Evolutionary conservation across 495 filamentous ascomycete genomes (phyloP).

Genomic region (Neurospora sp.): DNA sequence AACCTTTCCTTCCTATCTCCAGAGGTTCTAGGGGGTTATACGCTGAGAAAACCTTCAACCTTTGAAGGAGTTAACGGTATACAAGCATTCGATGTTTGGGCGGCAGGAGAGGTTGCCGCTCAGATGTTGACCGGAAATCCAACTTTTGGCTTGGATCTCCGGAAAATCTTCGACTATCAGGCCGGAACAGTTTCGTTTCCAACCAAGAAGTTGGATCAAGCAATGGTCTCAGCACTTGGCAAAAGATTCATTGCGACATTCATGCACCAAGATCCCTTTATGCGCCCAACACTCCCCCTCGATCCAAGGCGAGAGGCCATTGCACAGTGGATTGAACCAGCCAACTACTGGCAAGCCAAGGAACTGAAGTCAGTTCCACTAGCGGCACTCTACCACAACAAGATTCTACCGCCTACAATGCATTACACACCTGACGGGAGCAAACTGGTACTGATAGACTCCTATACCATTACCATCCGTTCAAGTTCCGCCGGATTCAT

Average conservation of each 20-base stretch:
- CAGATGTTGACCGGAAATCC: background rate
- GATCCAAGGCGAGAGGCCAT: background rate
- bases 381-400: background rate
- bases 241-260: background rate
- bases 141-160: background rate
- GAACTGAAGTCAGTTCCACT: background rate
- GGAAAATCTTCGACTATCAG: background rate
- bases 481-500: background rate
- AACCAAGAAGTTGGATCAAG: background rate
- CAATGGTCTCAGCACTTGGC: background rate
- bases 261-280: background rate
- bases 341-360: background rate
- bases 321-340: background rate
- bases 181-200: background rate
- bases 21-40: background rate
- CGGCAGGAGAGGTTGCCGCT: background rate
- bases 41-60: background rate
- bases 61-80: background rate
- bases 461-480: background rate
- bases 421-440: background rate
- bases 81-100: background rate
- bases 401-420: background rate
- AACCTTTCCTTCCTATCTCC: background rate
- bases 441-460: background rate
- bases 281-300: background rate